These are phyloP conservation scores for Septoria petroselini DNA, from an alignment of 2,329 filamentous ascomycete species.

Conservation along the genomic window DNA sequence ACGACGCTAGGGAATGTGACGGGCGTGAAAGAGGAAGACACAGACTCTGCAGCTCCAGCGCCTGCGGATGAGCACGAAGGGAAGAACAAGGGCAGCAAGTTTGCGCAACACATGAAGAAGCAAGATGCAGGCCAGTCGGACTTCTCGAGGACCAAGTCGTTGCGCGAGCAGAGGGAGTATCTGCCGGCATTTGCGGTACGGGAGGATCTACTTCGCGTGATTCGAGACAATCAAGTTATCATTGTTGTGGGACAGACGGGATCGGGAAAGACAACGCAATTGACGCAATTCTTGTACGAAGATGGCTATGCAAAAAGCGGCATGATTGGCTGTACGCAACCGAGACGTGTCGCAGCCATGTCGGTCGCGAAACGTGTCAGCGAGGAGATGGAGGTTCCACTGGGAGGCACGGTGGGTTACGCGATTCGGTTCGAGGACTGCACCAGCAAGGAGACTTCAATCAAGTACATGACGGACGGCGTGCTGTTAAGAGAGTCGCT, in stretches of 20 bases:
- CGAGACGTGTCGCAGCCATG: constrained; percentile 95
- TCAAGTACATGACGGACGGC: constrained; percentile 99
- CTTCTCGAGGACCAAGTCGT: constrained; percentile 87
- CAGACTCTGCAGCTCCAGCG: constrained; percentile 77
- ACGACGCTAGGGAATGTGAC: constrained; percentile 92
- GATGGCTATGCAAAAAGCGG: constrained; percentile 86
- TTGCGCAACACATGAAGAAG: constrained; percentile 86
- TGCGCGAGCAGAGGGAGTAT: constrained; percentile 88
- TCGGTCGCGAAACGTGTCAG: constrained; percentile 97
- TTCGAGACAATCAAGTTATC: constrained; percentile 93
- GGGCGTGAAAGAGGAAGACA: constrained; percentile 88
- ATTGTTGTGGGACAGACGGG: constrained; percentile 97
- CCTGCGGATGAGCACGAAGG: constrained; percentile 58
- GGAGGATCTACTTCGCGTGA: constrained; percentile 85
- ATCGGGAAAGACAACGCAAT: constrained; percentile 94
- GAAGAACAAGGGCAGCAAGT: constrained; percentile 67
- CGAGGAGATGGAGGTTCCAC: constrained; percentile 93
- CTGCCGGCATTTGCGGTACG: constrained; percentile 93
- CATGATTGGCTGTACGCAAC: constrained; percentile 95
- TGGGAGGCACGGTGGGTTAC: constrained; percentile 88
- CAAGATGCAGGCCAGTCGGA: constrained; percentile 75
- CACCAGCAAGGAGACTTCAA: constrained; percentile 88
- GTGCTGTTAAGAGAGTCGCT: constrained; percentile 89
- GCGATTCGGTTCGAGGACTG: constrained; percentile 98
- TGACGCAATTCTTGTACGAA: constrained; percentile 94